Evolutionary conservation across 129 eudicot genomes (phyloP).

Genomic region (carrot (Daucus carota)): DH1_v3.0 NC_030386.2:27245501-27246000

Average conservation of each 20-base stretch:
- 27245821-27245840: not conserved
- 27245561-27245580: too few species aligned
- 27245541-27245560: too few species aligned
- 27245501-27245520: too few species aligned
- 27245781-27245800: not conserved
- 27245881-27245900: not conserved
- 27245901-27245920: not conserved
- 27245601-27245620: too few species aligned
- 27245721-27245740: not conserved
- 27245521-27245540: too few species aligned
- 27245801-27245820: not conserved
- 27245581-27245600: too few species aligned
- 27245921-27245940: not conserved
- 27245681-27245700: too few species aligned
- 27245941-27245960: not conserved
- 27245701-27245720: too few species aligned
- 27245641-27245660: too few species aligned
- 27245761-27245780: not conserved
- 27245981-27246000: conserved; percentile 1
- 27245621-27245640: too few species aligned
- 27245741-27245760: not conserved
- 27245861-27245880: conserved; percentile 1
- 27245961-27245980: not conserved
- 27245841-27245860: conserved; percentile 8
- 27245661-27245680: too few species aligned